These are phyloP conservation scores for Bonia amplexicaulis DNA, from an alignment of 176 grass and related monocot species.

Conservation along the genomic window DNA sequence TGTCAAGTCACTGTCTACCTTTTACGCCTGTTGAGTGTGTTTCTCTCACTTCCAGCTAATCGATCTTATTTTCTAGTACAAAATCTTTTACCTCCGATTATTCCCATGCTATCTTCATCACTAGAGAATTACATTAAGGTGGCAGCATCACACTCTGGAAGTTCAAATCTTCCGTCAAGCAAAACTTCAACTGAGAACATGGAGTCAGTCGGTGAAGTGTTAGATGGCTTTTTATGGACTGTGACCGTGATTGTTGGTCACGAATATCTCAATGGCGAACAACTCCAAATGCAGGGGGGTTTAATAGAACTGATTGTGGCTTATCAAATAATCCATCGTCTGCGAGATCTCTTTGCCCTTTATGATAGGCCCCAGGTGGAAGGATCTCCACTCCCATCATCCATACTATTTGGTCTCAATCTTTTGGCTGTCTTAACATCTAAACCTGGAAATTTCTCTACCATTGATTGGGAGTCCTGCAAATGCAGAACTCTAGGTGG, in stretches of 20 bases:
- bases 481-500: slow-evolving; percentile 48
- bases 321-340: slow-evolving; percentile 94
- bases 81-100: slow-evolving; percentile 96
- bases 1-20: slow-evolving; percentile 95
- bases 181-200: slow-evolving; percentile 75
- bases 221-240: slow-evolving; percentile 96
- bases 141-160: slow-evolving; percentile 75
- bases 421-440: slow-evolving; percentile 89
- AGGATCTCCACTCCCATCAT: slow-evolving; percentile 96
- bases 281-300: slow-evolving; percentile 90
- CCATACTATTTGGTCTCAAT: slow-evolving; percentile 85
- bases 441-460: slow-evolving; percentile 72
- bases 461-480: slow-evolving; percentile 90
- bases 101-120: slow-evolving; percentile 90
- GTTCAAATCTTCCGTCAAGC: slow-evolving; percentile 44
- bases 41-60: slow-evolving; percentile 86
- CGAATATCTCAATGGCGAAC: slow-evolving; percentile 56
- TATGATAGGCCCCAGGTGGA: slow-evolving; percentile 96
- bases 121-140: slow-evolving; percentile 99
- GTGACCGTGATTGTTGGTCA: slow-evolving; percentile 82
- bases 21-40: slow-evolving; percentile 58
- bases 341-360: slow-evolving; percentile 95
- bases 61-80: slow-evolving; percentile 89
- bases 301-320: slow-evolving; percentile 88
- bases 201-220: slow-evolving; percentile 75